phyloP scores from a whole-genome alignment of 331 rosid genomes.

The Quercus lobata region DNA sequence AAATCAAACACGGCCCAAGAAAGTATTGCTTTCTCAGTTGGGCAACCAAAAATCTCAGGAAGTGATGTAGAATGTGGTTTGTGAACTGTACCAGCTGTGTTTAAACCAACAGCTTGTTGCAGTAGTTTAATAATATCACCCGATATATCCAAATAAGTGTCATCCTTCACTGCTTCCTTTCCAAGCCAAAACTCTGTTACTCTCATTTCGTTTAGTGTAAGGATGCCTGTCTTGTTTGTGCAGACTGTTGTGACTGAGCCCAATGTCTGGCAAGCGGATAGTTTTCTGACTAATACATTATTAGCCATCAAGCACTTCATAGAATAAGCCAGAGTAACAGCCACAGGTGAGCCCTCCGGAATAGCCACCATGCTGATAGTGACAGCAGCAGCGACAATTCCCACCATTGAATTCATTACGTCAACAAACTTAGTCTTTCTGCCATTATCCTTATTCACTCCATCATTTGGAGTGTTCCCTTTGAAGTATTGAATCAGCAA shows the following conservation, averaged over 20 bases:
- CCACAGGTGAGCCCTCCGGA: conserved; percentile 41
- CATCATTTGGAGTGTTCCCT: conserved; percentile 24
- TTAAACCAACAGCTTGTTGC: conserved; percentile 27
- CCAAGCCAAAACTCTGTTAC: conserved; percentile 35
- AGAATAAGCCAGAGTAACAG: conserved; percentile 35
- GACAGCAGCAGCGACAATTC: conserved; percentile 27
- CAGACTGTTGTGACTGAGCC: conserved; percentile 44
- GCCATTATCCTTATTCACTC: too few species aligned
- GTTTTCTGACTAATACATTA: conserved; percentile 38
- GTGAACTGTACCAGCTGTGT: conserved; percentile 32
- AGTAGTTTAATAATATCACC: background rate
- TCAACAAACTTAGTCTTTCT: conserved; percentile 19
- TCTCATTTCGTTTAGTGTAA: conserved; percentile 33
- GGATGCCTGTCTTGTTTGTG: conserved; percentile 39
- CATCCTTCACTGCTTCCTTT: background rate
- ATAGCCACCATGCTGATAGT: conserved; percentile 39
- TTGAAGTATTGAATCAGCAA: conserved; percentile 31
- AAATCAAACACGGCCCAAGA: conserved; percentile 27
- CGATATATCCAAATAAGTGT: background rate
- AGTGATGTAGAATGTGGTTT: background rate
- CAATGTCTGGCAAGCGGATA: conserved; percentile 45
- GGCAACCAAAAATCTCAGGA: conserved; percentile 38
- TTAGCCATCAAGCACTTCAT: conserved; percentile 36
- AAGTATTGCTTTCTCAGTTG: conserved; percentile 39
- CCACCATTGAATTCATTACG: conserved; percentile 16